phyloP scores from a whole-genome alignment of 75 land plant genomes.

The Selaginella tamariscina region DNA sequence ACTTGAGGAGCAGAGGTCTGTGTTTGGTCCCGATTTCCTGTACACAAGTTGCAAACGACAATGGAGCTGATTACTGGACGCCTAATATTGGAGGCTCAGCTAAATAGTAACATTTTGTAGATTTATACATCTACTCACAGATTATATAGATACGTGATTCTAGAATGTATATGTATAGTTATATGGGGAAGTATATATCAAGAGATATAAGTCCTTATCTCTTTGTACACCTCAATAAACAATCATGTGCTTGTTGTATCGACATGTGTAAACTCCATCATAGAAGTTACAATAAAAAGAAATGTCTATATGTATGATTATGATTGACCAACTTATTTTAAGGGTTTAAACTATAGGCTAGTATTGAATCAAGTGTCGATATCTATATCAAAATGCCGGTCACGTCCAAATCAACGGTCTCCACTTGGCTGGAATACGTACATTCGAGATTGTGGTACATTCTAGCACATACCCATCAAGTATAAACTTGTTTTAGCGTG shows the following conservation, averaged over 20 bases:
- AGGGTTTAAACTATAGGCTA: too few species aligned
- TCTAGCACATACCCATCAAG: too few species aligned
- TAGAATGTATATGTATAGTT: not conserved
- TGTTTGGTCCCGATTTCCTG: conserved; percentile 46
- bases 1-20: conserved; percentile 47
- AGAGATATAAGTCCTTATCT: too few species aligned
- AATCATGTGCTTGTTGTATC: not conserved
- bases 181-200: not conserved
- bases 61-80: conserved; percentile 70
- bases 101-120: not conserved
- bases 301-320: too few species aligned
- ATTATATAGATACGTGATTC: not conserved
- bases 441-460: too few species aligned
- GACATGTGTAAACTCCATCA: not conserved
- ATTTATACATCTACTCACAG: not conserved
- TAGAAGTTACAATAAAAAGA: not conserved
- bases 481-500: too few species aligned
- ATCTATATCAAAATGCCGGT: too few species aligned
- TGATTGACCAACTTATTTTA: too few species aligned
- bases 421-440: too few species aligned
- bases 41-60: conserved; percentile 46
- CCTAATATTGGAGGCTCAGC: conserved; percentile 15
- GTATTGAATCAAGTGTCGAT: too few species aligned
- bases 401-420: too few species aligned
- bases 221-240: too few species aligned